These are phyloP conservation scores for Lachancea nothofagi DNA, from an alignment of 805 yeast genomes.

Conservation along the genomic window DNA sequence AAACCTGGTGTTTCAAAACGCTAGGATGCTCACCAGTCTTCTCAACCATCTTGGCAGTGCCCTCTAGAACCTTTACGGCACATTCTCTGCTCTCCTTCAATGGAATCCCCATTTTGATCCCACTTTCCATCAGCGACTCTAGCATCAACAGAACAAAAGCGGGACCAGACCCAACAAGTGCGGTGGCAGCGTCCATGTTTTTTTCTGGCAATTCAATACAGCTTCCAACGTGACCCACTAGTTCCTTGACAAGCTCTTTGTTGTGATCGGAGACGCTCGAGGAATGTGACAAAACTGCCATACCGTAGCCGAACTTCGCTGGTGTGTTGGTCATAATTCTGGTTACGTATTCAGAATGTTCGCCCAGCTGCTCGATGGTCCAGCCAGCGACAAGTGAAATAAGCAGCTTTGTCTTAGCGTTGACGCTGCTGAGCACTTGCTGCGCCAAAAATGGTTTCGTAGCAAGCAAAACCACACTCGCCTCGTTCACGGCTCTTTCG, in stretches of 20 bases:
- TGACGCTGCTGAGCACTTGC: conserved; percentile 49
- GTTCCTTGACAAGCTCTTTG: conserved; percentile 30
- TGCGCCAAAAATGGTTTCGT: conserved; percentile 83
- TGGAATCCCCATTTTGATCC: conserved; percentile 90
- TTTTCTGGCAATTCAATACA: conserved; percentile 69
- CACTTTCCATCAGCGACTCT: conserved; percentile 92
- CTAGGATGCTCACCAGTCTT: conserved; percentile 85
- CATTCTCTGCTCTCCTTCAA: conserved; percentile 73
- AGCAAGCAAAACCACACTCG: conserved; percentile 74
- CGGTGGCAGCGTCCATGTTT: conserved; percentile 94
- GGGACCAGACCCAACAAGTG: conserved; percentile 94
- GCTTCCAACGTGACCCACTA: conserved; percentile 61
- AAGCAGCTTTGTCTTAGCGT: conserved; percentile 50
- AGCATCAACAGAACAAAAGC: conserved; percentile 86
- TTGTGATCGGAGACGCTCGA: conserved; percentile 41
- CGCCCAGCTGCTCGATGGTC: conserved; percentile 63
- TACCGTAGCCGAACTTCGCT: conserved; percentile 85
- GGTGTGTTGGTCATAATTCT: conserved; percentile 99
- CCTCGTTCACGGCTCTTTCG: conserved; percentile 50
- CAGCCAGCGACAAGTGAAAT: conserved; percentile 91
- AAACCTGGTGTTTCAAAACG: conserved; percentile 75
- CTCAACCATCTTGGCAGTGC: conserved; percentile 86
- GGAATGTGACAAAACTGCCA: conserved; percentile 85
- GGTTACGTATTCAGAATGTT: conserved; percentile 54
- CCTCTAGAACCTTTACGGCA: conserved; percentile 91